Evolutionary conservation across 108 stramenopile genomes (phyloP), one percentile per base, ranked within the genome.

Genomic region (Cyclotella cryptica): DNA sequence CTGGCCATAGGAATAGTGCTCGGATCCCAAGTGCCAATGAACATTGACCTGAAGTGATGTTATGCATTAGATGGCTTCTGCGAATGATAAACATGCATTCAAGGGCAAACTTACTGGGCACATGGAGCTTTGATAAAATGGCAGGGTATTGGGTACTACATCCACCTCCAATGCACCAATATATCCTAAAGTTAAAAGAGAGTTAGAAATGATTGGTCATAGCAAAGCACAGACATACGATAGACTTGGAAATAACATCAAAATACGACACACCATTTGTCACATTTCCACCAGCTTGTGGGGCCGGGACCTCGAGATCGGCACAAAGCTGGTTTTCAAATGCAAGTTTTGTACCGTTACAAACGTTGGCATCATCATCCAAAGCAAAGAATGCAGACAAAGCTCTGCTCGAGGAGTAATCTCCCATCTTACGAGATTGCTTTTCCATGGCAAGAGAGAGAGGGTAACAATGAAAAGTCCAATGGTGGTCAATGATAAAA

Each of bases 1-100:
- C 68, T 91, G 75, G 40, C 90, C 90, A 54, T 30, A 44, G 7
- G 86, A 87, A 57, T 77, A 83, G 81, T 91, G 90, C 84, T 91
- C 90, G 54, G 90, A 61, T 44, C 90, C 90, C 66, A 88, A 71
- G 68, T 91, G 90, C 90, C 90, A 91, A 62, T 90, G 91, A 30
- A 89, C 86, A 62, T 92, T 92, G 71, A 88, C 89, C 26, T 88
- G 87, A 63, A 91, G 21, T 22, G 55, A 24, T 21, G 12, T 26
- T 57, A 5, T 12, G 19, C 0, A 24, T 57, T 24, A 24, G n/a
- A 57, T 12, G 7, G 7, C 3, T 57, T 21, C 4, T 35, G 35
- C 2, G 35, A 2, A 24, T 57, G 3, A 57, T 8, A 21, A 24
- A 24, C 55, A 22, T 12, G 21, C 55, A 57, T 49, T 49, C 47